Evolutionary conservation across 2,329 filamentous ascomycete species (phyloP), one percentile per base, ranked within the genome.

Genomic region (Aspergillus sclerotialis): DNA sequence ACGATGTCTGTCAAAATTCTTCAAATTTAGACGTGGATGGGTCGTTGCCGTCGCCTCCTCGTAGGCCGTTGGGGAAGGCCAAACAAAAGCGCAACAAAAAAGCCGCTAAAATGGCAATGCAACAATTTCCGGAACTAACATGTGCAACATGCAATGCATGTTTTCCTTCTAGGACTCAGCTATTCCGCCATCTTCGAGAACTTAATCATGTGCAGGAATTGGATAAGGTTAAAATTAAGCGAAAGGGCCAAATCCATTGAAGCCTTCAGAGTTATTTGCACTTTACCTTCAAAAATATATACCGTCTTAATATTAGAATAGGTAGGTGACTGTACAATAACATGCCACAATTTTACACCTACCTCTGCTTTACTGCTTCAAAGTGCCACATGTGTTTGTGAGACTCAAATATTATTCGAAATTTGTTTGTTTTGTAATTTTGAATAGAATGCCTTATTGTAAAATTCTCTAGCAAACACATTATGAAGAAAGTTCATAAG

Each of bases 61-160:
- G 17, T 7, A 68, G 65, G 36, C n/a, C n/a, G n/a, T 27, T 69
- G 10, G 69, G 71, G 13, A 75, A 72, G 45, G 72, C 72, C 17
- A 75, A 75, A 45, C 63, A 66, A 39, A 75, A 70, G 44, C 63
- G 67, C 33, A 69, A 68, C 19, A 71, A 66, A 45, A 73, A 65
- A 44, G 68, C 66, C 10, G 68, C 67, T 4, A 56, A 59, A 36
- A 41, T 51, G 18, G 38, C 46, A 14, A 41, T 41, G 4, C 46
- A 38, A 28, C 45, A 46, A 13, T 18, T 43, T 12, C 27, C 38
- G 4, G 45, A 78, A 18, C 75, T 85, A 34, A 80, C 80, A 49
- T 96, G 92, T 55, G 75, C 82, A 3, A 75, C 79, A 4, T 96
- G 92, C 60, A 75, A 78, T 45, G 86, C 84, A 45, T 73, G 65